Conservation (phyloP, 2,329 filamentous ascomycete genomes). For the Diatrype stigma region DNA sequence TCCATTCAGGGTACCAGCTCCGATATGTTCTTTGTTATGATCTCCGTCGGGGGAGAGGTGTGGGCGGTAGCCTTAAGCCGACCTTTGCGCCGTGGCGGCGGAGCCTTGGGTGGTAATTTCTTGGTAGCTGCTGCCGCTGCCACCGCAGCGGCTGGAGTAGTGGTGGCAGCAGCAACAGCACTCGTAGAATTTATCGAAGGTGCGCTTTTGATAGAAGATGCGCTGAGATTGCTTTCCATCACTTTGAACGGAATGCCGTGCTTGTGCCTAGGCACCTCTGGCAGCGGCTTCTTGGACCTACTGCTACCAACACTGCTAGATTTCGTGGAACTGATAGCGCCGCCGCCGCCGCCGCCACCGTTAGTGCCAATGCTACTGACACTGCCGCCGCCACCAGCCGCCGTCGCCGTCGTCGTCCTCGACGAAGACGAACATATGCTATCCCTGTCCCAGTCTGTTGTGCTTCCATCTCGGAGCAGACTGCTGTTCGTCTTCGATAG, state of each 20-base stretch:
- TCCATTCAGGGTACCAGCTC: conserved; percentile 13
- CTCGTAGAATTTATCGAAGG: conserved; percentile 1
- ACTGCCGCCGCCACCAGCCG: no score
- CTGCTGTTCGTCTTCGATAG: neutral
- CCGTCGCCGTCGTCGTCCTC: no score
- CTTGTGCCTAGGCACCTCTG: conserved; percentile 52
- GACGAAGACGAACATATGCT: no score
- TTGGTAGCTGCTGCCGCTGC: conserved; percentile 6
- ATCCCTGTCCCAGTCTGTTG: no score
- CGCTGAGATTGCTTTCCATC: conserved; percentile 14
- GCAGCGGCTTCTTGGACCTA: conserved; percentile 44
- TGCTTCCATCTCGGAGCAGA: no score
- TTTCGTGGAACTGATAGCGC: no score
- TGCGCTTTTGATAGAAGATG: conserved; percentile 3
- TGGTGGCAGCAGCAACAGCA: neutral
- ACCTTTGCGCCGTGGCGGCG: conserved; percentile 39
- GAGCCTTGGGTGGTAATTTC: conserved; percentile 31
- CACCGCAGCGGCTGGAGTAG: neutral
- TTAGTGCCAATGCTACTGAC: no score
- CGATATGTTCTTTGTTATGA: conserved; percentile 13
- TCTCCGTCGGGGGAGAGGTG: conserved; percentile 16
- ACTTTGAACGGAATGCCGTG: conserved; percentile 45
- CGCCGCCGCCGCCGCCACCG: no score
- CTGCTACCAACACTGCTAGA: no score
- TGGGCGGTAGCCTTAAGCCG: conserved; percentile 30